Conservation (phyloP, 176 grass and related monocot genomes). For the Triticum timopheevii region DNA sequence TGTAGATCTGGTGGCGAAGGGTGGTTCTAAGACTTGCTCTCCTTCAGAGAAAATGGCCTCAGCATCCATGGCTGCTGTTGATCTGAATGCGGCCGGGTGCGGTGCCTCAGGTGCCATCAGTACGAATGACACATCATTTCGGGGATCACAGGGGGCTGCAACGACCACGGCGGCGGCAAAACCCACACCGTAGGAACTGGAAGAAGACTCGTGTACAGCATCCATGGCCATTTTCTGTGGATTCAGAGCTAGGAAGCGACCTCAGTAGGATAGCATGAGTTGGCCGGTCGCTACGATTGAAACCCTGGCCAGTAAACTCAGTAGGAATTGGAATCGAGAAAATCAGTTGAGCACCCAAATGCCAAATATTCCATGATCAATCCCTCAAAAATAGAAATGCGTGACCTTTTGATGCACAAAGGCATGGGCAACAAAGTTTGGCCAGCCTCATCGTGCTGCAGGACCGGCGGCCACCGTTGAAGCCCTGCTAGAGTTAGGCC, state of each 20-base stretch:
- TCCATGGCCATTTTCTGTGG: not conserved
- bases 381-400: not conserved
- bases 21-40: not conserved
- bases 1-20: not conserved
- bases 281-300: no score
- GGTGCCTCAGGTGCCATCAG: no score
- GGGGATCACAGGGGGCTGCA: not conserved
- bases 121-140: no score
- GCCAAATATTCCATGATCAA: not conserved
- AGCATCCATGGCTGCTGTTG: not conserved
- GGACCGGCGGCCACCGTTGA: slow-evolving; percentile 18
- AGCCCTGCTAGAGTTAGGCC: not conserved
- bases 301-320: no score
- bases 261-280: no score
- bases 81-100: not conserved
- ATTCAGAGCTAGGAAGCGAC: not conserved
- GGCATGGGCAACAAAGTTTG: not conserved
- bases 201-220: not conserved
- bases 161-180: not conserved
- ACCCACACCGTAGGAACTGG: not conserved
- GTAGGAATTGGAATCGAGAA: not conserved
- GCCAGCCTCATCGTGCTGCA: slow-evolving; percentile 13
- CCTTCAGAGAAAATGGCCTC: not conserved
- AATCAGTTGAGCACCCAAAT: not conserved
- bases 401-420: not conserved